Conservation (phyloP, 306 rosid genomes). For the Trichosanthes cucumerina region DNA sequence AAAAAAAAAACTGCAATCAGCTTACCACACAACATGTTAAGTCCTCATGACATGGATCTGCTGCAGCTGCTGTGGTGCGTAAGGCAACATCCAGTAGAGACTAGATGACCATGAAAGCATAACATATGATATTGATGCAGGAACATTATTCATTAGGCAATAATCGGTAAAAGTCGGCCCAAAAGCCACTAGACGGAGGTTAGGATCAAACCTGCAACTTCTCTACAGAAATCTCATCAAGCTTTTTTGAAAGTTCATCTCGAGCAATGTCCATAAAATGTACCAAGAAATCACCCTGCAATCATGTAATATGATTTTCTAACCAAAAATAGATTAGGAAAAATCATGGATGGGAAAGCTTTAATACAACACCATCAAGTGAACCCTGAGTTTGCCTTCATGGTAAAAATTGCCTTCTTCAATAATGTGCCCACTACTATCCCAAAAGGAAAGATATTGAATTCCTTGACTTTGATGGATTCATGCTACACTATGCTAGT, state of each 20-base stretch:
- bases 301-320: constrained; percentile 11
- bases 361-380: not conserved
- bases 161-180: not conserved
- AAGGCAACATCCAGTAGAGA: constrained; percentile 95
- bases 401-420: not conserved
- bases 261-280: constrained; percentile 97
- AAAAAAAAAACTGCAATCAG: constrained; percentile 15
- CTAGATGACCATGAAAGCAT: constrained; percentile 24
- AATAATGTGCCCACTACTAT: not conserved
- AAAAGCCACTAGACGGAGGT: constrained; percentile 11
- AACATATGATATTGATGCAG: not conserved
- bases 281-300: constrained; percentile 96
- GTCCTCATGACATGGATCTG: constrained; percentile 93
- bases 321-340: not conserved
- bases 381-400: not conserved
- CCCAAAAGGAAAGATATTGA: not conserved
- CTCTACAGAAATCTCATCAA: constrained; percentile 90
- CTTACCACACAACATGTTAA: constrained; percentile 89
- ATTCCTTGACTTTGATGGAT: not conserved
- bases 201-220: constrained; percentile 73
- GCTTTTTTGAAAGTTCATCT: constrained; percentile 79
- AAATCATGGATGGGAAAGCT: constrained; percentile 7
- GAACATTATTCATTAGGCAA: not conserved
- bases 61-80: constrained; percentile 93
- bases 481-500: not conserved